Conservation (phyloP, 495 filamentous ascomycete species). For the Penicillium argentinense region DNA sequence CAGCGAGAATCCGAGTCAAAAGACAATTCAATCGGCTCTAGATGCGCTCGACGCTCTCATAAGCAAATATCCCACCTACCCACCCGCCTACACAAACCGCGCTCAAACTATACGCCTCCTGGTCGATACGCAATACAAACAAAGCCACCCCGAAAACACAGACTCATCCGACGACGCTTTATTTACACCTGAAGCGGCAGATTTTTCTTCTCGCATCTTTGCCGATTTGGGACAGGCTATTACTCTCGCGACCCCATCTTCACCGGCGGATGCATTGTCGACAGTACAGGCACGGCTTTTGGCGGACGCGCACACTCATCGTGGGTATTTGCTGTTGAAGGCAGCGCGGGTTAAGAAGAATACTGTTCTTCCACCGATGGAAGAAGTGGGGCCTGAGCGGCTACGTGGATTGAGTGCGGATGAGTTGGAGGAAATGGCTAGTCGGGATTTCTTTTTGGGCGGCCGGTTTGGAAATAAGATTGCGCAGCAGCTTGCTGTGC, state of each 20-base stretch:
- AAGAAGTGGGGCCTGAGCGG: conserved; percentile 30
- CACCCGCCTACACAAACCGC: conserved; percentile 73
- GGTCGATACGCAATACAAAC: conserved; percentile 20
- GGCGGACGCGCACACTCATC: conserved; percentile 71
- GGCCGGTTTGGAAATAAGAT: conserved; percentile 78
- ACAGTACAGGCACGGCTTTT: conserved; percentile 61
- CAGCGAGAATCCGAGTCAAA: conserved; percentile 8
- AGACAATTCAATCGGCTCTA: conserved; percentile 32
- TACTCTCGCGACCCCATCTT: conserved; percentile 55
- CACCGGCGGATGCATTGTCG: conserved; percentile 53
- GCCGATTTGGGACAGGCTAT: conserved; percentile 69
- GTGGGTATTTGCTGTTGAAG: conserved; percentile 67
- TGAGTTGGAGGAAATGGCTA: conserved; percentile 70
- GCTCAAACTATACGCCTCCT: conserved; percentile 67
- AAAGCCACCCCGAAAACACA: conserved; percentile 2
- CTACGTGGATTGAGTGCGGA: conserved; percentile 42
- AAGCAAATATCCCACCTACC: conserved; percentile 61
- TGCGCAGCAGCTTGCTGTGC: conserved; percentile 72
- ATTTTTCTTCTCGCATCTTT: conserved; percentile 44
- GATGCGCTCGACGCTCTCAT: conserved; percentile 54
- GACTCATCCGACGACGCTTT: conserved; percentile 14
- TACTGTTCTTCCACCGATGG: not conserved
- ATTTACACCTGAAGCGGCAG: conserved; percentile 18
- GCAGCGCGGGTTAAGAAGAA: conserved; percentile 52
- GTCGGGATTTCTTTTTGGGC: conserved; percentile 70